A percentile compares a stretch with the other conserved stretches of the same genome.
Evolutionary conservation across 2,329 filamentous ascomycete genomes (phyloP).

Genomic region (Teratosphaeria pseudoeucalypti): DNA sequence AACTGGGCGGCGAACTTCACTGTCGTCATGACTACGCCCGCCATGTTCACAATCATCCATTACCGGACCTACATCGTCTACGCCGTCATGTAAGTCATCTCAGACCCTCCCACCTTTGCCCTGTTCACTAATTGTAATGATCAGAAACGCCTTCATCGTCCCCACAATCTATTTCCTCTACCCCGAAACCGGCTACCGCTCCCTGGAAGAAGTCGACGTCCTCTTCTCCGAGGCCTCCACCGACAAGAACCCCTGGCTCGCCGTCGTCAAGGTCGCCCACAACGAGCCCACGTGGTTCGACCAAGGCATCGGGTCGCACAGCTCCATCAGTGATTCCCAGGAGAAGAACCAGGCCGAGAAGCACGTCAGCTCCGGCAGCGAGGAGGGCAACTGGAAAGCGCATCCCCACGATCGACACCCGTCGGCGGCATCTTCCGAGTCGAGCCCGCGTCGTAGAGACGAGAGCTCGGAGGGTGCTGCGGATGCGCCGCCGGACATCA

Average conservation of each 20-base stretch:
- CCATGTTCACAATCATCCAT: slow-evolving; percentile 46
- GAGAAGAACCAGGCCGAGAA: not conserved
- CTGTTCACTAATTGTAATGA: not conserved
- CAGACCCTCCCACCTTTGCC: not conserved
- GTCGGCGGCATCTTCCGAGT: not conserved
- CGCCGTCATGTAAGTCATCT: slow-evolving; percentile 53
- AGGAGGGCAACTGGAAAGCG: not conserved
- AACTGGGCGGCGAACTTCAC: slow-evolving; percentile 45
- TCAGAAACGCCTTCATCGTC: slow-evolving; percentile 22
- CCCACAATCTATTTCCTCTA: slow-evolving; percentile 51
- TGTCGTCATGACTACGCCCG: slow-evolving; percentile 53
- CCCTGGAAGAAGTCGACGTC: slow-evolving; percentile 58
- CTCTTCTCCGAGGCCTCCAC: slow-evolving; percentile 44
- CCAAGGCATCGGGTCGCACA: not conserved
- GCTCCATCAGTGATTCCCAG: not conserved
- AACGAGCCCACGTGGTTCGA: slow-evolving; percentile 1
- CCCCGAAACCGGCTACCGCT: slow-evolving; percentile 45
- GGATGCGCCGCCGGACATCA: not conserved
- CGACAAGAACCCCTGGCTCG: slow-evolving; percentile 1
- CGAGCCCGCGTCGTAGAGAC: not conserved
- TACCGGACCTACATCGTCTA: slow-evolving; percentile 62
- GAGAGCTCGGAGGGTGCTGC: not conserved
- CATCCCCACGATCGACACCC: not conserved
- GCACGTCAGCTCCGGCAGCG: not conserved
- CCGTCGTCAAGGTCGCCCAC: not conserved